These are phyloP conservation scores for Rhizopus delemar DNA, from an alignment of 371 early-diverging fungal genomes.

Conservation along the genomic window DNA sequence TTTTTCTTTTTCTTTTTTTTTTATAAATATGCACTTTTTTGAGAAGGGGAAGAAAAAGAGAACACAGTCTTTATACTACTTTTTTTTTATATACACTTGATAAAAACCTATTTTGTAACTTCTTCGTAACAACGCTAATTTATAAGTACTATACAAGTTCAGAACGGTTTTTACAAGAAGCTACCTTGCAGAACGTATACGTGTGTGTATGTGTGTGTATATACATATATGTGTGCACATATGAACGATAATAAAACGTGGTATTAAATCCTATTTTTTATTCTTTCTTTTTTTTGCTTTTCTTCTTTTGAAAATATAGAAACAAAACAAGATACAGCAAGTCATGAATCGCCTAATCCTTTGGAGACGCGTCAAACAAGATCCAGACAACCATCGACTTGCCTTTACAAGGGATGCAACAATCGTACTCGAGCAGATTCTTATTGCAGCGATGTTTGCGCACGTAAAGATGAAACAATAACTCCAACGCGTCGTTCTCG, in stretches of 20 bases:
- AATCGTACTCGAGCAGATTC: conserved; percentile 45
- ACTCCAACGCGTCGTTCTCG: conserved; percentile 2
- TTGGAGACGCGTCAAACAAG: conserved; percentile 21
- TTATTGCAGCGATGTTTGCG: conserved; percentile 51
- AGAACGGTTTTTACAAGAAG: too few species aligned
- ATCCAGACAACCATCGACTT: conserved; percentile 23
- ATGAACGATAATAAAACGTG: not conserved
- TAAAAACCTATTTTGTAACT: too few species aligned
- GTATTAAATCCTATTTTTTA: not conserved
- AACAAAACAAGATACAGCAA: not conserved
- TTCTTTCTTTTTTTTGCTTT: not conserved
- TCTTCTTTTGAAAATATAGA: not conserved
- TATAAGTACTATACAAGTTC: too few species aligned
- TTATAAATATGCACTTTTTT: not conserved
- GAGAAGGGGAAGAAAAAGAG: too few species aligned
- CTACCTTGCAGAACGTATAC: not conserved
- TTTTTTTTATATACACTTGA: too few species aligned
- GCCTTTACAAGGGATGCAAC: conserved; percentile 34
- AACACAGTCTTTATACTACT: too few species aligned
- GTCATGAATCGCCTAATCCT: not conserved
- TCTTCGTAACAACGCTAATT: too few species aligned
- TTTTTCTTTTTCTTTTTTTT: too few species aligned
- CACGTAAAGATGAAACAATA: conserved; percentile 15
- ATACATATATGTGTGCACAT: conserved; percentile 1
- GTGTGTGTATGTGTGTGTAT: conserved; percentile 6